Conservation (phyloP, 495 filamentous ascomycete genomes). For the Neurospora sublineolata region DNA sequence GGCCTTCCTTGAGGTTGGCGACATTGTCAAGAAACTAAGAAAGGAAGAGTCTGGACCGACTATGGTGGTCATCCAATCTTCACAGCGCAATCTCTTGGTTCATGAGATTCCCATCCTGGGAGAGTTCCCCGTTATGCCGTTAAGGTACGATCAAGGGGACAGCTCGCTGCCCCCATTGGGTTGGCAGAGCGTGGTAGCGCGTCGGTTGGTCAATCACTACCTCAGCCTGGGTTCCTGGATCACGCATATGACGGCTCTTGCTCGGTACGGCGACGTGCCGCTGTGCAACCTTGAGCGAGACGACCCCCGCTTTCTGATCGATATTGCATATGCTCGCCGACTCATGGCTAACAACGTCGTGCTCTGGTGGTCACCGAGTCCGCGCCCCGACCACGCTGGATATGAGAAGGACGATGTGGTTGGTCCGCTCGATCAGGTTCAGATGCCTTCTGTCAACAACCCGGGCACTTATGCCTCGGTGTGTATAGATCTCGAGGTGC, state of each 20-base stretch:
- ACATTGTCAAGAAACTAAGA: slow-evolving; percentile 74
- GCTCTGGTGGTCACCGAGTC: slow-evolving; percentile 89
- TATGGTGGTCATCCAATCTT: slow-evolving; percentile 82
- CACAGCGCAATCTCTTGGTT: slow-evolving; percentile 64
- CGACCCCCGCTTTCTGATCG: slow-evolving; percentile 87
- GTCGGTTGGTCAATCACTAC: slow-evolving; percentile 78
- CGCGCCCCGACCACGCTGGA: slow-evolving; percentile 87
- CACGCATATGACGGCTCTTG: slow-evolving; percentile 70
- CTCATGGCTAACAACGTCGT: slow-evolving; percentile 88
- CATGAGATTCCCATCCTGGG: slow-evolving; percentile 77
- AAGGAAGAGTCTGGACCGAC: slow-evolving; percentile 69
- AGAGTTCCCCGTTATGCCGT: slow-evolving; percentile 71
- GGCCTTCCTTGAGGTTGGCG: slow-evolving; percentile 72
- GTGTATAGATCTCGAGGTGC: slow-evolving; percentile 89
- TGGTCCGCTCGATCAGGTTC: slow-evolving; percentile 73
- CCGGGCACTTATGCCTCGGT: slow-evolving; percentile 91
- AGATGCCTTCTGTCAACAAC: slow-evolving; percentile 87
- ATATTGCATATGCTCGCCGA: slow-evolving; percentile 85
- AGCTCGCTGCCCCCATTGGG: slow-evolving; percentile 81
- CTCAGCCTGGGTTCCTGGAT: slow-evolving; percentile 87
- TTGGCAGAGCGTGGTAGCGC: slow-evolving; percentile 85
- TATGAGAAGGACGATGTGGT: slow-evolving; percentile 89
- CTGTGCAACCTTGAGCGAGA: slow-evolving; percentile 91
- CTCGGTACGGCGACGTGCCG: slow-evolving; percentile 86
- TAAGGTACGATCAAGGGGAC: slow-evolving; percentile 73